Percentiles rank a stretch among this genome's conserved stretches.
These are phyloP conservation scores for Sisymbrium irio DNA, from an alignment of 345 rosid species.

Conservation along the genomic window DNA sequence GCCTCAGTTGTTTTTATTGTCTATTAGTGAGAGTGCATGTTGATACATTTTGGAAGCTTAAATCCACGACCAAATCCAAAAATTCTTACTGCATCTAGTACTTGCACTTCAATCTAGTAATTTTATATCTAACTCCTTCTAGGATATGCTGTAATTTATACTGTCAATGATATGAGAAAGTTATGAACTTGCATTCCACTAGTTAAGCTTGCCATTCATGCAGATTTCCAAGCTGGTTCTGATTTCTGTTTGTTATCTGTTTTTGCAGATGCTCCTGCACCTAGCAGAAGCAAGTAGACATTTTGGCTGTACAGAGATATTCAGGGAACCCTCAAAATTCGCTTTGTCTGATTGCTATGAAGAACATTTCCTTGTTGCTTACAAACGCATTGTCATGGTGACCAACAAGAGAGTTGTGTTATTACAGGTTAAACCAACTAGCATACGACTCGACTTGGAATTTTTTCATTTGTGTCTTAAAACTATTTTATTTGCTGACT, in stretches of 20 bases:
- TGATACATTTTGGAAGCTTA: constrained; percentile 1
- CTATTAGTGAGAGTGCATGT: constrained; percentile 3
- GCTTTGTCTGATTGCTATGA: constrained; percentile 88
- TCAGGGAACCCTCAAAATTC: constrained; percentile 91
- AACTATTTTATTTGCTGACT: constrained; percentile 13
- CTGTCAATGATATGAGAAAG: background rate
- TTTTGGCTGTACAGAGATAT: constrained; percentile 88
- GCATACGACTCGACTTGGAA: background rate
- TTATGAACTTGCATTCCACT: background rate
- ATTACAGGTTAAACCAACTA: constrained; percentile 62
- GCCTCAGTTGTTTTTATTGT: background rate
- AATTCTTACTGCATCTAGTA: background rate
- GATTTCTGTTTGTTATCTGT: constrained; percentile 13
- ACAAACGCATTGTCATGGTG: constrained; percentile 75
- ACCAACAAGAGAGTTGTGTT: constrained; percentile 81
- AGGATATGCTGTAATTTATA: background rate
- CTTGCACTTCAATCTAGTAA: constrained; percentile 6
- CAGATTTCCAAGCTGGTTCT: constrained; percentile 12
- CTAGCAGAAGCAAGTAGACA: constrained; percentile 89
- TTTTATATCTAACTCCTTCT: background rate
- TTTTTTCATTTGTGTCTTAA: background rate
- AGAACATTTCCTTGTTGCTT: constrained; percentile 74
- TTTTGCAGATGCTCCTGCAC: constrained; percentile 78
- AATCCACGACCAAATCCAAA: constrained; percentile 3
- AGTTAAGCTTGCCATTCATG: constrained; percentile 5